Evolutionary conservation across 257 asterid genomes (phyloP).

Genomic region (Nicotiana obtusifolia): DNA sequence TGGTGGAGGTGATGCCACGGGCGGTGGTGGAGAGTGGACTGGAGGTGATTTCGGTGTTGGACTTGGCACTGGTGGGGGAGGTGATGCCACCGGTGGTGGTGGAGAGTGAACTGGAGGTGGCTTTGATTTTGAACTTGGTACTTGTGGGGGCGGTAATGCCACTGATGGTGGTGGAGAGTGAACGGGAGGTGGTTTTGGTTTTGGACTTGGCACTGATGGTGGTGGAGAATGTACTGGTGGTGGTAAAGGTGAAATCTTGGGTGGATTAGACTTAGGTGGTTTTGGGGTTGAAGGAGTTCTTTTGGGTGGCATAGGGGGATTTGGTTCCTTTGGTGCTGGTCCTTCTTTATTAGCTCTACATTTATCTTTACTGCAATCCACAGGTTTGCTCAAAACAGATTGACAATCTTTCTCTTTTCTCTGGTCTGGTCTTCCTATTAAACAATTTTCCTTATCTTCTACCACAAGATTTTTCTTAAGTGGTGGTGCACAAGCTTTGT

Average conservation of each 20-base stretch:
- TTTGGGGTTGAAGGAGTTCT: not conserved
- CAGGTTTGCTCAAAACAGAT: conserved; percentile 22
- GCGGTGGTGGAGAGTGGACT: not conserved
- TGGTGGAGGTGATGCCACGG: not conserved
- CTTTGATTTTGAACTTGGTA: not conserved
- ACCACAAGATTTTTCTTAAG: conserved; percentile 11
- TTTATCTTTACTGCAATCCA: conserved; percentile 37
- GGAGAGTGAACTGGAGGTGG: not conserved
- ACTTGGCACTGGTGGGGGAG: not conserved
- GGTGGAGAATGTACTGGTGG: no score
- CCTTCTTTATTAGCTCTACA: conserved; percentile 32
- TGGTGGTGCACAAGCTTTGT: conserved; percentile 31
- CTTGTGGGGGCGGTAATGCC: not conserved
- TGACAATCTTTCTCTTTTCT: conserved; percentile 36
- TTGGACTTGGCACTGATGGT: not conserved
- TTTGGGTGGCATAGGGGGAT: not conserved
- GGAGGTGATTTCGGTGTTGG: not conserved
- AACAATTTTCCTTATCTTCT: conserved; percentile 44
- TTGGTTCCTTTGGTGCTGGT: not conserved
- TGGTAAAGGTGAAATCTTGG: not conserved
- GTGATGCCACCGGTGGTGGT: not conserved
- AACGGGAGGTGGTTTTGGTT: not conserved
- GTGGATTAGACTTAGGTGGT: not conserved
- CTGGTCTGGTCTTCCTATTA: conserved; percentile 28
- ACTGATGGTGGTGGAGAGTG: not conserved